Conservation (phyloP, 106 monocot genomes). For the Allium fistulosum region DNA sequence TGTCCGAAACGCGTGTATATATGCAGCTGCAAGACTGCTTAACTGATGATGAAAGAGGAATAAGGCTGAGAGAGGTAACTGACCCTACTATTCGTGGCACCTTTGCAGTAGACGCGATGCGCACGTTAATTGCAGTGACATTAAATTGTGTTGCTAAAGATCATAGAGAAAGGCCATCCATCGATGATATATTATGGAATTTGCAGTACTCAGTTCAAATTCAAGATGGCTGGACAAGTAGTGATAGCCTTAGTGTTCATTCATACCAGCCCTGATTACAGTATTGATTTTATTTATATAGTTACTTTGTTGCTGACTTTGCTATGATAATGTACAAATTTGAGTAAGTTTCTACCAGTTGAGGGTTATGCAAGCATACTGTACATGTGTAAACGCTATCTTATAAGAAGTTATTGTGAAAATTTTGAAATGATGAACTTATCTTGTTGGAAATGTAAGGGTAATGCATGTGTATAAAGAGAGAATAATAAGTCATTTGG, state of each 20-base stretch:
- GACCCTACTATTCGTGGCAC: constrained; percentile 64
- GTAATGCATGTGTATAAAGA: too few relatives aligned
- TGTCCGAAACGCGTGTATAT: too few relatives aligned
- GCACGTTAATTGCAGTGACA: constrained; percentile 36
- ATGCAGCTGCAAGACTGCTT: constrained; percentile 53
- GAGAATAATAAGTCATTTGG: too few relatives aligned
- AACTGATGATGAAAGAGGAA: constrained; percentile 12
- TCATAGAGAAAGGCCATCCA: constrained; percentile 49
- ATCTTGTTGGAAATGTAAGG: too few relatives aligned
- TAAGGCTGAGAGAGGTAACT: constrained; percentile 19
- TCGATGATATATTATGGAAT: constrained; percentile 94
- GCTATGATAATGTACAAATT: too few relatives aligned
- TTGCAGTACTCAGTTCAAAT: constrained; percentile 83
- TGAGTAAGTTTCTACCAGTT: too few relatives aligned
- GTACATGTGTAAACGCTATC: too few relatives aligned
- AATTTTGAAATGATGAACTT: too few relatives aligned
- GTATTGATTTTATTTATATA: too few relatives aligned
- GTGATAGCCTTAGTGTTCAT: constrained; percentile 49
- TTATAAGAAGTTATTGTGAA: too few relatives aligned
- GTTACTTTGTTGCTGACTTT: too few relatives aligned
- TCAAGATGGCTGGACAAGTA: constrained; percentile 78
- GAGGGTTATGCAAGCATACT: too few relatives aligned
- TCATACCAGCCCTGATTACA: background rate
- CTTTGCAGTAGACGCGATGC: constrained; percentile 61
- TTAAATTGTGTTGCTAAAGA: constrained; percentile 58